Evolutionary conservation across 2,329 filamentous ascomycete species (phyloP), one percentile per base, ranked within the genome.

Genomic region (Curvularia lunata): DNA sequence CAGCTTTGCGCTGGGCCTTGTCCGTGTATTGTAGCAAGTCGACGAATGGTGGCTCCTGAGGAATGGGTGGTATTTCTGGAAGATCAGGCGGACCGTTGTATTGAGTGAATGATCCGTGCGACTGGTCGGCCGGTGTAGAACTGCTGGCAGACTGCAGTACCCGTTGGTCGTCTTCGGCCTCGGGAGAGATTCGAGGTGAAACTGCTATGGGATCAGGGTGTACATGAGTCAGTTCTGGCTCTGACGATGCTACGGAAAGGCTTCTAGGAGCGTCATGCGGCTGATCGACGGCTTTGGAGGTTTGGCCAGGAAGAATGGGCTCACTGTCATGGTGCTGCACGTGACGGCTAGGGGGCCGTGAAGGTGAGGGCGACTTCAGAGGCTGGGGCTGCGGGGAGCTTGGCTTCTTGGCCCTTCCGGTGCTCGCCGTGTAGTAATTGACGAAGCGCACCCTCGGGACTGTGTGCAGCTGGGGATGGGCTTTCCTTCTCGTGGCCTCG

Each of bases 361-460:
- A 66, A 2, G 66, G 63, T 1, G 69, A 69, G 9, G 70, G 64
- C 4, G 67, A 70, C 25, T 70, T 72, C 1, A 64, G 61, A 5
- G 68, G 67, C 12, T 69, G 63, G 8, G 67, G 69, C 13, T 69
- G 70, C 23, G 77, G 76, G 65, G 90, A 72, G 57, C 78, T 78
- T 5, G 75, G 73, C 62, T 77, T 79, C 67, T 81, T 92, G 2
- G 84, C 83, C 57, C 86, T 83, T 3, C 92, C 92, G 9, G 89
- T 89, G 64, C 90, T 92, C n/a, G 90, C 85, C 1, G 92, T 96
- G 72, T 94, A 97, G 74, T 96, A 97, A 72, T 97, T 97, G 56
- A 91, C 83, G 68, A 97, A 97, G 16, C 92, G 84, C 10, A 95
- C 85, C 51, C 88, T 82, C 2, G 81, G 79, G 1, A 79, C 78